phyloP scores from a whole-genome alignment of 2,329 filamentous ascomycete genomes.

The Fusarium succisae region DNA sequence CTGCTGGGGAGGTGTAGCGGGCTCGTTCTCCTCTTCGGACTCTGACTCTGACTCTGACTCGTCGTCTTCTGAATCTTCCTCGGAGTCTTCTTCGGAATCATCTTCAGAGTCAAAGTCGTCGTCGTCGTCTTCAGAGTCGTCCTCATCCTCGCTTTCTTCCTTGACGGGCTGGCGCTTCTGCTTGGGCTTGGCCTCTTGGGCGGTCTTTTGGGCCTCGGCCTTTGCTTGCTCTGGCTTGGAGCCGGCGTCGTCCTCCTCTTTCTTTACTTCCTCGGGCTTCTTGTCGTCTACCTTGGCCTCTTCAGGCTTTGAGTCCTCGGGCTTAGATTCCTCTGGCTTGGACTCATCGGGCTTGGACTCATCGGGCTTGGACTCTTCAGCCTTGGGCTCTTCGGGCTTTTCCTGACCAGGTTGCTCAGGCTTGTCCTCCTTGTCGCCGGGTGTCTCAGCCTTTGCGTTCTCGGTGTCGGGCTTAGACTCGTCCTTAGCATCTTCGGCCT shows the following conservation, averaged over 20 bases:
- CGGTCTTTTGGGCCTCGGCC: conserved; percentile 2
- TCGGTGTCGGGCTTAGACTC: conserved; percentile 12
- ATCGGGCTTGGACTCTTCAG: not conserved
- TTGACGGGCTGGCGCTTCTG: conserved; percentile 12
- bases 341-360: not conserved
- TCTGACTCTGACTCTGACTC: conserved; percentile 36
- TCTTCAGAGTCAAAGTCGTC: conserved; percentile 34
- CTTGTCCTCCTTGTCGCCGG: conserved; percentile 6
- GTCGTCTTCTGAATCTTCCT: conserved; percentile 32
- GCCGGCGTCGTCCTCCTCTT: conserved; percentile 2
- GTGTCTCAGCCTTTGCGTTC: conserved; percentile 20
- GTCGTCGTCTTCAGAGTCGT: conserved; percentile 24
- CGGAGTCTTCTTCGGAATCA: conserved; percentile 22
- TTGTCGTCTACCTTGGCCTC: conserved; percentile 6
- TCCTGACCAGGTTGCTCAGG: conserved; percentile 5
- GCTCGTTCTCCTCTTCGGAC: conserved; percentile 40
- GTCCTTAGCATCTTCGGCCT: conserved; percentile 1
- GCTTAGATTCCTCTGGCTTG: conserved; percentile 1
- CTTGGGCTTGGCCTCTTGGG: conserved; percentile 22
- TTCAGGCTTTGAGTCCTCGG: conserved; percentile 8
- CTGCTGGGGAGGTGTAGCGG: conserved; percentile 37
- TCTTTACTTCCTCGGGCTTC: conserved; percentile 20
- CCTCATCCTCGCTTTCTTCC: conserved; percentile 31
- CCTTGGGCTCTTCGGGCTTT: not conserved
- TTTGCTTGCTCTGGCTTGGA: conserved; percentile 18